Base-by-base conservation (phyloP, 2,329 filamentous ascomycete genomes). In the Stemphylium lycopersici region DNA sequence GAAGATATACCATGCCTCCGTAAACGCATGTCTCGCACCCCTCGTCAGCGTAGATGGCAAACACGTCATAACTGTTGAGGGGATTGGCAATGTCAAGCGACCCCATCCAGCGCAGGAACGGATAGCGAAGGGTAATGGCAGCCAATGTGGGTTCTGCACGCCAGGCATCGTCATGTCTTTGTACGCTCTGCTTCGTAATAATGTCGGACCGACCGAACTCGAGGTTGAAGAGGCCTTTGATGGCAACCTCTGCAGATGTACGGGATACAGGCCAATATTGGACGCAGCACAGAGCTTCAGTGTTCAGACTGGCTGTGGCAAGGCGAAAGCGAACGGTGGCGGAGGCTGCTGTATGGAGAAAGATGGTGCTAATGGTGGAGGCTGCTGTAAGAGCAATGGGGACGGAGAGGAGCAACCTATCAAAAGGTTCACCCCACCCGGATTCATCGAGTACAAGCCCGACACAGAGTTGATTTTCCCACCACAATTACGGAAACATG, bases 141-240 rank as follows among this genome's bases (percentile, higher is more conserved):
- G 91, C 65, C 93, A 99, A 75, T 99, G 88, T 74, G 88, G 93
- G 1, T 99, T 99, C 77, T 99, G 95, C 71, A 98, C 95, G 0
- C 95, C 95, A 4, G 95, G 95, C 2, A 98, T 99, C 68, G 93
- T 98, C 59, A 98, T 98, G 87, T 97, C 93, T 73, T 77, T 98
- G 51, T 99, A 99, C 75, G 95, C 95, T 5, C 81, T 98, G 39
- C 81, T 99, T 29, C 85, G 95, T 55, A 98, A 98, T 69, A 90
- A 93, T 62, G 81, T 87, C 3, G 82, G 83, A 16, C 93, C 93
- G 0, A 87, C 86, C 2, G 86, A 93, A 68, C 85, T 91, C 63
- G 90, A 96, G 26, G 84, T 98, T 31, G 95, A 99, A 76, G 95
- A 98, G 77, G 93, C 93, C 0, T 98, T 98, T 68, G 95, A 99